These are phyloP conservation scores for Parasarocladium wereldwijsianum DNA, from an alignment of 2,329 filamentous ascomycete genomes.

Conservation along the genomic window DNA sequence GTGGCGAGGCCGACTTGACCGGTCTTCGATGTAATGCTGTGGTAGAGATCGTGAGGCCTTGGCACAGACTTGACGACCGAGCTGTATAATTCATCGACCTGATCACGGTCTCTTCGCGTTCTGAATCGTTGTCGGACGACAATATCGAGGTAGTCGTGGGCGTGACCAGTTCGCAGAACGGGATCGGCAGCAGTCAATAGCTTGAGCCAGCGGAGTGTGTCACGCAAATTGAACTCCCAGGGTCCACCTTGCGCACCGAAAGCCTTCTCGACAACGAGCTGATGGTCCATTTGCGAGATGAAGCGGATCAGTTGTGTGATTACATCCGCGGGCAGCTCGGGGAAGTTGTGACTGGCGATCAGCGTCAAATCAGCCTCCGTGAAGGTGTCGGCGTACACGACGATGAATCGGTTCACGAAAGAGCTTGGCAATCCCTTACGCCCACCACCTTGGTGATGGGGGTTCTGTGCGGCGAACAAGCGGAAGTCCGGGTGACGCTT, in stretches of 20 bases:
- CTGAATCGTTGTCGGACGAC: slow-evolving; percentile 84
- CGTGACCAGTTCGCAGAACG: slow-evolving; percentile 42
- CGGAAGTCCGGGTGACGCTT: slow-evolving; percentile 77
- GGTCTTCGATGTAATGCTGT: slow-evolving; percentile 49
- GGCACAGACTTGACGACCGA: slow-evolving; percentile 41
- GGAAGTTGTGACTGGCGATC: slow-evolving; percentile 70
- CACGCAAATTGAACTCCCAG: slow-evolving; percentile 92
- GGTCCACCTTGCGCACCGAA: slow-evolving; percentile 57
- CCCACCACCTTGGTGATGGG: slow-evolving; percentile 91
- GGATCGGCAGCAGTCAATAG: slow-evolving; percentile 38
- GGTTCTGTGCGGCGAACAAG: slow-evolving; percentile 95
- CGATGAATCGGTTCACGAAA: slow-evolving; percentile 95
- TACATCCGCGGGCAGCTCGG: slow-evolving; percentile 40
- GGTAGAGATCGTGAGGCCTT: slow-evolving; percentile 50
- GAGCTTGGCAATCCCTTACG: slow-evolving; percentile 88
- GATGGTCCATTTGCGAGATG: slow-evolving; percentile 63
- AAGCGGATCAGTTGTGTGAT: slow-evolving; percentile 61
- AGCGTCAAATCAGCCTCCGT: slow-evolving; percentile 63
- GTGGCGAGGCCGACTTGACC: slow-evolving; percentile 71
- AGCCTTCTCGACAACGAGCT: slow-evolving; percentile 43
- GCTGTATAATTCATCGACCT: slow-evolving; percentile 52
- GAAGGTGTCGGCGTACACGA: slow-evolving; percentile 92
- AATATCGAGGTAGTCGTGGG: slow-evolving; percentile 59
- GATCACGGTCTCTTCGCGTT: slow-evolving; percentile 47
- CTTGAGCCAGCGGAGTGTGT: slow-evolving; percentile 77